Evolutionary conservation across 139 green algal genomes (phyloP).

Genomic region (Desmodesmus armatus): DNA sequence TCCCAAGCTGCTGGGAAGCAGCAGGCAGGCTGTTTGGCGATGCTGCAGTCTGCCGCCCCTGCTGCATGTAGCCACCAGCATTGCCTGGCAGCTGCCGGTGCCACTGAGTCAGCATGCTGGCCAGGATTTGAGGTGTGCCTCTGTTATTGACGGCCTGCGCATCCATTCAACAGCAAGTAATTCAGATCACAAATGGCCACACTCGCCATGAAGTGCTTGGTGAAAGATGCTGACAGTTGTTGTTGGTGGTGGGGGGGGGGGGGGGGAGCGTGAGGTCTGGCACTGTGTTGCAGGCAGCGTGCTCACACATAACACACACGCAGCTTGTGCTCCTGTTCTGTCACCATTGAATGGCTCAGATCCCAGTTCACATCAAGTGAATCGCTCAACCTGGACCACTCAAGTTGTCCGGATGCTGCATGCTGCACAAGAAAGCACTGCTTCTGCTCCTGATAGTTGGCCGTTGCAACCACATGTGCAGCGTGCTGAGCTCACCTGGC

Average conservation of each 20-base stretch:
- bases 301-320: neutral
- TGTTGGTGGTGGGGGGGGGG: too few species aligned
- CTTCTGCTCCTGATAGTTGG: too few species aligned
- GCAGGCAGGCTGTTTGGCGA: too few species aligned
- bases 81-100: neutral
- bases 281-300: neutral
- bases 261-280: neutral
- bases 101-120: slow-evolving; percentile 19
- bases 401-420: neutral
- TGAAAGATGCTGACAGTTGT: too few species aligned
- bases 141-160: slow-evolving; percentile 6
- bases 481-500: slow-evolving; percentile 34
- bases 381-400: neutral
- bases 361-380: neutral
- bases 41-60: too few species aligned
- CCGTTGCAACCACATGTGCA: too few species aligned
- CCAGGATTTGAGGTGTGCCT: slow-evolving; percentile 15
- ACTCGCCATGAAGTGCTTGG: too few species aligned
- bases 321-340: neutral
- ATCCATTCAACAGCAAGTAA: neutral
- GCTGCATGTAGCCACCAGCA: too few species aligned
- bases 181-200: too few species aligned
- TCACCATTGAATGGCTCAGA: neutral
- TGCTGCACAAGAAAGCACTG: too few species aligned
- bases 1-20: too few species aligned